Conservation (phyloP, 305 asterid genomes). For the Salvia sclarea region DNA sequence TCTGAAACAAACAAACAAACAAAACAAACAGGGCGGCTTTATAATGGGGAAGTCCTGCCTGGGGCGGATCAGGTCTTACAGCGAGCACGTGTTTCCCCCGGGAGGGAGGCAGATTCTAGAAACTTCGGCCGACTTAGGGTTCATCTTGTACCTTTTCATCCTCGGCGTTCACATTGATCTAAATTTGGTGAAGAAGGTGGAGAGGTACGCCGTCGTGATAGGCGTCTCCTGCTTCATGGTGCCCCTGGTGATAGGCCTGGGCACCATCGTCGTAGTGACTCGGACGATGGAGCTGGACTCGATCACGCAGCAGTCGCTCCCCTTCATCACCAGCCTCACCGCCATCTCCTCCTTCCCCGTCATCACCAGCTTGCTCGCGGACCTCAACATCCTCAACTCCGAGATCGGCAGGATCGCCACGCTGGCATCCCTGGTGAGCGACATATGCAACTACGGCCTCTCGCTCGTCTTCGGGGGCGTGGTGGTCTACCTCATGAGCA, state of each 20-base stretch:
- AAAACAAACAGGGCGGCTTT: conserved; percentile 44
- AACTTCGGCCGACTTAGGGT: conserved; percentile 54
- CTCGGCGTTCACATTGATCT: conserved; percentile 57
- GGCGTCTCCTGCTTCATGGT: conserved; percentile 42
- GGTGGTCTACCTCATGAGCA: conserved; percentile 7
- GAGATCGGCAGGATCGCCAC: conserved; percentile 68
- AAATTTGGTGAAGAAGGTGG: conserved; percentile 33
- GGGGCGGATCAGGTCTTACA: conserved; percentile 18
- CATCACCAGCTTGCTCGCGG: conserved; percentile 49
- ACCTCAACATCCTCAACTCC: conserved; percentile 66
- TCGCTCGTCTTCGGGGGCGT: conserved; percentile 18
- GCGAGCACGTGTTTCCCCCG: conserved; percentile 40
- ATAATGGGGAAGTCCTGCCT: conserved; percentile 51
- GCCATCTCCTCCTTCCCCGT: conserved; percentile 60
- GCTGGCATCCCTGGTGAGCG: conserved; percentile 47
- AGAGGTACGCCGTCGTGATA: conserved; percentile 41
- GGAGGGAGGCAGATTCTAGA: conserved; percentile 49
- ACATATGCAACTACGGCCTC: conserved; percentile 39
- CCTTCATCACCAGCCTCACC: conserved; percentile 36
- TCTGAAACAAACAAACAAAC: no score
- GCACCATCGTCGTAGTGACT: conserved; percentile 18
- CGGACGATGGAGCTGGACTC: conserved; percentile 15
- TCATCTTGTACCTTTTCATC: conserved; percentile 57
- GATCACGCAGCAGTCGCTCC: conserved; percentile 19
- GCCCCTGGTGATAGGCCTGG: conserved; percentile 40